Percentiles rank a stretch among this genome's conserved stretches.
Conservation (phyloP, 2,329 filamentous ascomycete genomes). For the Aurifilum marmelostoma region DNA sequence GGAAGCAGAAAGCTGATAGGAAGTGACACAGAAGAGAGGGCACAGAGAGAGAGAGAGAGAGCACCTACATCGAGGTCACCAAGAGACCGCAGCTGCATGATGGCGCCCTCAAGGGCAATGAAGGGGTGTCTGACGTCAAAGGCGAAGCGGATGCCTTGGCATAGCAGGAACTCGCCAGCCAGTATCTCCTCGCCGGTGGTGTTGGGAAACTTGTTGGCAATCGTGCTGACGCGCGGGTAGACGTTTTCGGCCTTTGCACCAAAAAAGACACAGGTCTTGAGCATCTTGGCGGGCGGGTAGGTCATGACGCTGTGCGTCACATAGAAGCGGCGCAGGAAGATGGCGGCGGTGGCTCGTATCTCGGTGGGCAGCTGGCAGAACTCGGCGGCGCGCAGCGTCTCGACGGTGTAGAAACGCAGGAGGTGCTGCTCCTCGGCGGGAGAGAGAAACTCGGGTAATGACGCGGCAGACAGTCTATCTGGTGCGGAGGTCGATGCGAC, state of each 20-base stretch:
- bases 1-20: background rate
- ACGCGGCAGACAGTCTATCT: constrained; percentile 34
- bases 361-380: constrained; percentile 57
- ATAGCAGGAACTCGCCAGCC: constrained; percentile 88
- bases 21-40: background rate
- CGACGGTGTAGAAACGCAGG: constrained; percentile 73
- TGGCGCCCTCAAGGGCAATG: constrained; percentile 80
- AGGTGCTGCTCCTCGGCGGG: constrained; percentile 81
- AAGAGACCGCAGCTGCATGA: constrained; percentile 78
- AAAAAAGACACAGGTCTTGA: constrained; percentile 90
- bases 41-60: background rate
- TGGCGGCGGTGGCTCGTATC: constrained; percentile 74
- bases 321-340: constrained; percentile 94
- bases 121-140: constrained; percentile 93
- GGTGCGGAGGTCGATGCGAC: constrained; percentile 2
- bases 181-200: constrained; percentile 81
- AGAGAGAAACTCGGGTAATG: constrained; percentile 76
- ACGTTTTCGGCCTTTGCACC: constrained; percentile 90
- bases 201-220: constrained; percentile 70
- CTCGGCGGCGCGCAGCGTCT: constrained; percentile 59
- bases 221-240: constrained; percentile 66
- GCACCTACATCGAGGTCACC: constrained; percentile 59
- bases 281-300: constrained; percentile 86
- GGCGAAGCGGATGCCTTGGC: constrained; percentile 89
- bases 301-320: constrained; percentile 95